Evolutionary conservation across 345 rosid genomes (phyloP).

Genomic region (Aurinia saxatilis): DNA sequence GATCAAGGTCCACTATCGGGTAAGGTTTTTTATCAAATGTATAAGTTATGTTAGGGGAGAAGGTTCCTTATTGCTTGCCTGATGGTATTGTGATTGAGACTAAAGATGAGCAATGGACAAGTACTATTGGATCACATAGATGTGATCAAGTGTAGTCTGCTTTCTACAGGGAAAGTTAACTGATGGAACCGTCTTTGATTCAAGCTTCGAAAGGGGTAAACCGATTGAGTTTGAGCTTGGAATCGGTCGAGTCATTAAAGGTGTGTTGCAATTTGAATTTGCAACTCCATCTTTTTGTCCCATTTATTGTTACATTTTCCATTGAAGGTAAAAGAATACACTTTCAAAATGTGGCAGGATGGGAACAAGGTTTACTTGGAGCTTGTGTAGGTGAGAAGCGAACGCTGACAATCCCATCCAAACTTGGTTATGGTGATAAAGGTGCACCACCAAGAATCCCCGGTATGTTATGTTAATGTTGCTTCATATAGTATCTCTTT

Average conservation of each 20-base stretch:
- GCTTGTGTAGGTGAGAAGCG: conserved; percentile 90
- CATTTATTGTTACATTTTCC: neutral
- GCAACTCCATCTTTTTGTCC: no score
- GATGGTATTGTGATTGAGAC: neutral
- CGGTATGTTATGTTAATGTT: conserved; percentile 37
- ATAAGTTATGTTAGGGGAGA: no score
- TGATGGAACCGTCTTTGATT: conserved; percentile 92
- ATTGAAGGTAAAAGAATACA: neutral
- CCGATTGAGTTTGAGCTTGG: conserved; percentile 99
- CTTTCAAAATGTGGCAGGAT: conserved; percentile 44
- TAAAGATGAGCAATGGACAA: neutral
- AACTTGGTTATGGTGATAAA: conserved; percentile 80
- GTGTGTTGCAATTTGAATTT: conserved; percentile 33
- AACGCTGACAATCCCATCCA: conserved; percentile 87
- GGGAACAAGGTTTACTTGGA: conserved; percentile 94
- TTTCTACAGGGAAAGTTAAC: conserved; percentile 77
- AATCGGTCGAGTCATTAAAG: conserved; percentile 90
- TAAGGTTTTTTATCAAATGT: conserved; percentile 33
- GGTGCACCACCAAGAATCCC: conserved; percentile 96
- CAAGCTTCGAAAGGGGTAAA: conserved; percentile 95
- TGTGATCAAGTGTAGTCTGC: neutral
- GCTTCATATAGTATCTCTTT: no score
- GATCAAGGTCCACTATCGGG: conserved; percentile 84
- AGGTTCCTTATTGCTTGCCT: neutral
- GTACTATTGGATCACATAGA: neutral